Evolutionary conservation across 345 rosid genomes (phyloP), one percentile per base, ranked within the genome.

Genomic region (Conringia planisiliqua): DNA sequence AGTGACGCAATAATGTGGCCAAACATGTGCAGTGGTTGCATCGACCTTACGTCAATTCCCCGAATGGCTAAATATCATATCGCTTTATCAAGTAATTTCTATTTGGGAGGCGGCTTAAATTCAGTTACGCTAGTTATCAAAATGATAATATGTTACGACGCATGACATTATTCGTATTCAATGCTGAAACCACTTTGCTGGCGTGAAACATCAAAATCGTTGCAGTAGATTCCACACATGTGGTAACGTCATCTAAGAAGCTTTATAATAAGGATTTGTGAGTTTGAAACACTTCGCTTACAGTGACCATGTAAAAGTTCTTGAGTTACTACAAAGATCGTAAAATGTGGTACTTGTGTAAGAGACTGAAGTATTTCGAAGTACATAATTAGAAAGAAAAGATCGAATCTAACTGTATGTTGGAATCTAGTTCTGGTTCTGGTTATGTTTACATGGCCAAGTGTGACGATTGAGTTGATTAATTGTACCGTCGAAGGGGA

Each of bases 21-120:
- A 30, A 65, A n/a, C 65, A 73, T 42, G 71, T 64, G 71, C n/a
- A 13, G 33, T 24, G n/a, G 77, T 73, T 73, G 77, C 71, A 42
- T 64, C 71, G 22, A 73, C 54, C 43, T 62, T 51, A 72, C 56
- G 44, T 72, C 62, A 62, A 30, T 32, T 22, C 47, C 33, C 36
- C 14, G 13, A 73, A 30, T 52, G n/a, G 26, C 14, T 52, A 42
- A 5, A 20, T 64, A 54, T 24, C 16, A 39, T 11, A 26, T 32
- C 6, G 13, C 17, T 43, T 47, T 48, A 36, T 62, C 60, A 47
- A 26, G 20, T 35, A 24, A 7, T 43, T 24, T 46, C 1, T 36
- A 26, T 12, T 40, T 29, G 18, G 30, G 38, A 27, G 10, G 33
- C 59, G 1, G 61, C 12, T 14, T 44, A 32, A 18, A 30, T 30